phyloP scores from a whole-genome alignment of 2,329 filamentous ascomycete species.

The Tothia fuscella region DNA sequence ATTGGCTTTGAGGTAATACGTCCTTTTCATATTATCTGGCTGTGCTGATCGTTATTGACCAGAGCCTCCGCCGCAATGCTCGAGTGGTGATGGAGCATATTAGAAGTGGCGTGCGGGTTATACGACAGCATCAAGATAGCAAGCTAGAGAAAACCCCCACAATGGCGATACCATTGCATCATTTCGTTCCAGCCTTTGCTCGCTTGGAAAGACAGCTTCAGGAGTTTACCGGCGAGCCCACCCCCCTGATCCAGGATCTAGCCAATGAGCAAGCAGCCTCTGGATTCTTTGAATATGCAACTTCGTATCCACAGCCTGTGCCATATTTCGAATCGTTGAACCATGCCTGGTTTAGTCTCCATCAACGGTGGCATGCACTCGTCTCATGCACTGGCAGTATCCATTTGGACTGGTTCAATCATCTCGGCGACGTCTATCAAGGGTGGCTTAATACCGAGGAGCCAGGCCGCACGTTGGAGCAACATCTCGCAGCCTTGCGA shows the following conservation, averaged over 20 bases:
- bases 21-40: neutral
- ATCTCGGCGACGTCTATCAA: neutral
- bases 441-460: neutral
- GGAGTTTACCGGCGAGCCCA: neutral
- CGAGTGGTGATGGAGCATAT: slow-evolving; percentile 1
- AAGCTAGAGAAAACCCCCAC: neutral
- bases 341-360: slow-evolving; percentile 1
- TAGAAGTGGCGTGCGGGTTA: neutral
- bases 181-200: neutral
- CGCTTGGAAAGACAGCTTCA: neutral
- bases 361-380: slow-evolving; percentile 5
- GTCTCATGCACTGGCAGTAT: neutral
- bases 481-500: neutral
- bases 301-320: neutral
- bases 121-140: neutral
- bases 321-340: neutral
- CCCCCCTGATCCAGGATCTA: neutral
- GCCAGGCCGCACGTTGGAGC: neutral
- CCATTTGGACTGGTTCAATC: slow-evolving; percentile 4
- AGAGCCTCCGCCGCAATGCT: slow-evolving; percentile 1
- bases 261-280: neutral
- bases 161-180: neutral
- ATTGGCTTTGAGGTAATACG: slow-evolving; percentile 1
- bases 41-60: neutral
- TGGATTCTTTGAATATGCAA: neutral